Evolutionary conservation across 2,329 filamentous ascomycete species (phyloP), one percentile per base, ranked within the genome.

Genomic region (Ilyonectria destructans): DNA sequence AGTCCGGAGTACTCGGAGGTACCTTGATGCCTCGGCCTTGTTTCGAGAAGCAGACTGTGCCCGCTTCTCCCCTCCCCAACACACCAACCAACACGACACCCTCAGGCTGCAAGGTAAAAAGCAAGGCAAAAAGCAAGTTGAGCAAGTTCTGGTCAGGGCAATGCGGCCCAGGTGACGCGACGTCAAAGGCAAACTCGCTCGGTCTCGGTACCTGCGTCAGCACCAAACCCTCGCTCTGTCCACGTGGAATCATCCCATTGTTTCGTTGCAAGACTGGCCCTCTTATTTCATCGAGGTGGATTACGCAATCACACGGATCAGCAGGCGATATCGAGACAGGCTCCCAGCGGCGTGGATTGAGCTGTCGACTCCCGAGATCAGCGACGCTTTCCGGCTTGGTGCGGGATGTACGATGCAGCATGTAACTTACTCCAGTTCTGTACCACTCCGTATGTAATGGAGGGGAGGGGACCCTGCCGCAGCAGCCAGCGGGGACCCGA

Each of bases 321-420:
- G 29, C 51, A 59, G 48, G 35, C 26, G 55, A 57, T 61, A 57
- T 62, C 37, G 45, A 59, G n/a, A 29, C 19, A 46, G 49, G 51
- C 62, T 72, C 62, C 73, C 66, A 67, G 63, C 35, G 46, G 55
- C 52, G 59, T 68, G 73, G 72, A 60, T 51, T 74, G 59, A 64
- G 52, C 64, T 75, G 67, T 54, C 66, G 51, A 61, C 56, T 74
- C 67, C 74, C 72, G 69, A 72, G 74, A 72, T 75, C 67, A 75
- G 72, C 69, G 62, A 55, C 73, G 71, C 65, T 61, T 75, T 66
- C 72, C 55, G 65, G 55, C 64, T 62, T 69, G 65, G 61, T 64
- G 69, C 58, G 59, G 67, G 65, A 72, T 56, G 70, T 54, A 58
- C 61, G 54, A 26, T 26, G 26, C 26, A 26, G 26, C 26, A 5